A percentile compares a stretch with the other conserved stretches of the same genome.
phyloP scores from a whole-genome alignment of 352 stramenopile genomes.

The Globisporangium acanthophoron region DNA sequence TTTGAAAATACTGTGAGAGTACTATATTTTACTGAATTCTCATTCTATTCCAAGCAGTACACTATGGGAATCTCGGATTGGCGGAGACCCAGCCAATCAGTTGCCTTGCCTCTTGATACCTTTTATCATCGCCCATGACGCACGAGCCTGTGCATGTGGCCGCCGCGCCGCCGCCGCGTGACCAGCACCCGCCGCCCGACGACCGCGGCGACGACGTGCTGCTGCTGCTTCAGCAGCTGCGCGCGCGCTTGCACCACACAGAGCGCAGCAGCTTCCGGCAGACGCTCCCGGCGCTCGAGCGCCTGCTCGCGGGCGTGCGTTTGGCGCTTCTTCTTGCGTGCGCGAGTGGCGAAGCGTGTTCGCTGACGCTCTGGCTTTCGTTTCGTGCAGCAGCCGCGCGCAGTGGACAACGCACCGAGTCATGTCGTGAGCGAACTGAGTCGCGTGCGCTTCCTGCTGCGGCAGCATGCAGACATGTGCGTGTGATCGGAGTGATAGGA shows the following conservation, averaged over 20 bases:
- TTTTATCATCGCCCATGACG: too few species aligned
- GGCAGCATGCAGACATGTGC: constrained; percentile 12
- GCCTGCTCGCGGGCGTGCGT: not conserved
- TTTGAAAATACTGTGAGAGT: too few species aligned
- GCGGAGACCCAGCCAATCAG: too few species aligned
- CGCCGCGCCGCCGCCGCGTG: too few species aligned
- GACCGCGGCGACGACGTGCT: not conserved
- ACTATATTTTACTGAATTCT: too few species aligned
- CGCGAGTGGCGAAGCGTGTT: not conserved
- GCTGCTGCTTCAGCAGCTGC: not conserved
- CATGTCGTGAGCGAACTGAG: constrained; percentile 3
- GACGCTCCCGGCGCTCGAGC: not conserved
- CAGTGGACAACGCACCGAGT: not conserved
- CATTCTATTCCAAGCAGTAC: too few species aligned
- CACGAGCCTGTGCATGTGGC: too few species aligned
- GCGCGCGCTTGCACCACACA: not conserved
- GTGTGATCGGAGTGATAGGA: not conserved
- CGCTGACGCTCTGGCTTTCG: not conserved
- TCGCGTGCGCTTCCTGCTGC: constrained; percentile 11
- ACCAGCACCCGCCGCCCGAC: not conserved
- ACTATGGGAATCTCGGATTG: too few species aligned
- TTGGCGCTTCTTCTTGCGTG: not conserved
- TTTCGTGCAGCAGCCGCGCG: not conserved
- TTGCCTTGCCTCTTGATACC: too few species aligned
- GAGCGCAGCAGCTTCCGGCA: not conserved